Evolutionary conservation across 139 green algal species (phyloP), one percentile per base, ranked within the genome.

Genomic region (Coelastrella sp.): DNA sequence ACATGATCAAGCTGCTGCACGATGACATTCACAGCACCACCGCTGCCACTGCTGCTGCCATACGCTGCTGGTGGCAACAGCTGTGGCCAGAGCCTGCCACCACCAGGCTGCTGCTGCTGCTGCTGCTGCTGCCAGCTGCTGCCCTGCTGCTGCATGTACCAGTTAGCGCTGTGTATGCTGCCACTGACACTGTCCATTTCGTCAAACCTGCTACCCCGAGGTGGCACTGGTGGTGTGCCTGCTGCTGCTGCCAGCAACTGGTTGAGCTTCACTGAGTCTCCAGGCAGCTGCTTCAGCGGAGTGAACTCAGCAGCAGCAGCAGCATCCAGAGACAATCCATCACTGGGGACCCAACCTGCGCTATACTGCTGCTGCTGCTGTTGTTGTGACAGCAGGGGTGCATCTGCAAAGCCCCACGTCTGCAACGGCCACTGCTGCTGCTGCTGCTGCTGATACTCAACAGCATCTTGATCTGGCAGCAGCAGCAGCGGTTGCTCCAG

Each of bases 341-440:
- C 53, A 64, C 21, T 64, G 53, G 6, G 19, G 6, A 32, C 17
- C 6, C 30, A 41, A 41, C n/a, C 13, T 37, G 7, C 25, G 23
- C 41, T 23, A n/a, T 60, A 30, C 71, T 79, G 71, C 71, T 79
- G 71, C n/a, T 63, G 71, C 43, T 63, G 71, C 41, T 60, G 71
- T 41, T 60, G 69, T 27, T 37, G 17, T 27, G 25, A 17, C 23
- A 38, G 38, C 23, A 78, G 21, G 3, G 62, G 32, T 62, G 41
- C 17, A 11, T 41, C 71, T 79, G 71, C 11, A n/a, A 38, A 19
- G 62, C 62, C 62, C 27, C 40, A 79, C 32, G 8, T 25, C 71
- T 30, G 41, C 71, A 30, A 34, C 43, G 7, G 34, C 34, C 17
- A 15, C 50, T 53, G 43, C 69, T 78, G 68, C 40, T 60, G 66